Evolutionary conservation across 179 eudicot species (phyloP).

Genomic region (Sideroxylon spinosum): DNA sequence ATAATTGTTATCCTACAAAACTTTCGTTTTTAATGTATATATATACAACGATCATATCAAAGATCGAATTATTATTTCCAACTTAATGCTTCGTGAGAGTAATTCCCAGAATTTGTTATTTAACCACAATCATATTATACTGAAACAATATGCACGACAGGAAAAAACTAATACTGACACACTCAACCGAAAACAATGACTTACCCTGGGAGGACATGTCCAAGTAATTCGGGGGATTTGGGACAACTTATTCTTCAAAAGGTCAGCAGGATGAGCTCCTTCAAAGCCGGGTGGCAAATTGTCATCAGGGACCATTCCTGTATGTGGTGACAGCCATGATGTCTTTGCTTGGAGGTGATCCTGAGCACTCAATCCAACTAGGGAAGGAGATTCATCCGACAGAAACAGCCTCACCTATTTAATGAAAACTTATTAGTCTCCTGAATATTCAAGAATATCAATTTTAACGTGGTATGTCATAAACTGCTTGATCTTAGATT

Average conservation of each 20-base stretch:
- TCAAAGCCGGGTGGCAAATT: slow-evolving; percentile 80
- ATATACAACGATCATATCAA: no score
- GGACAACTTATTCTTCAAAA: slow-evolving; percentile 40
- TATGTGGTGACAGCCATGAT: slow-evolving; percentile 29
- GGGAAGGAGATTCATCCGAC: slow-evolving; percentile 67
- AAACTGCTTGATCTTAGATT: background rate
- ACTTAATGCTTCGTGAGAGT: background rate
- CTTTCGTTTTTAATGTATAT: no score
- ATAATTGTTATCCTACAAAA: no score
- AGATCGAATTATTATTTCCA: no score
- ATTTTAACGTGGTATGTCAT: background rate
- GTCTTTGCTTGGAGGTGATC: slow-evolving; percentile 63
- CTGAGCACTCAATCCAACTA: slow-evolving; percentile 50
- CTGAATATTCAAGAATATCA: background rate
- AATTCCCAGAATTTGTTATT: background rate
- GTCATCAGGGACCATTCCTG: slow-evolving; percentile 43
- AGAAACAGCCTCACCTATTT: slow-evolving; percentile 63
- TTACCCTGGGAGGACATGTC: slow-evolving; percentile 63
- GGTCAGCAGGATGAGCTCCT: slow-evolving; percentile 43
- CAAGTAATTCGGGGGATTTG: slow-evolving; percentile 58
- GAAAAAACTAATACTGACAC: slow-evolving; percentile 6
- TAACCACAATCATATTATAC: background rate
- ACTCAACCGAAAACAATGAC: slow-evolving; percentile 23
- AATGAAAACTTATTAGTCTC: slow-evolving; percentile 1
- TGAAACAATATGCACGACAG: background rate